Evolutionary conservation across 768 basidiomycete genomes (phyloP), one percentile per base, ranked within the genome.

Genomic region (Coprinopsis sp.): DNA sequence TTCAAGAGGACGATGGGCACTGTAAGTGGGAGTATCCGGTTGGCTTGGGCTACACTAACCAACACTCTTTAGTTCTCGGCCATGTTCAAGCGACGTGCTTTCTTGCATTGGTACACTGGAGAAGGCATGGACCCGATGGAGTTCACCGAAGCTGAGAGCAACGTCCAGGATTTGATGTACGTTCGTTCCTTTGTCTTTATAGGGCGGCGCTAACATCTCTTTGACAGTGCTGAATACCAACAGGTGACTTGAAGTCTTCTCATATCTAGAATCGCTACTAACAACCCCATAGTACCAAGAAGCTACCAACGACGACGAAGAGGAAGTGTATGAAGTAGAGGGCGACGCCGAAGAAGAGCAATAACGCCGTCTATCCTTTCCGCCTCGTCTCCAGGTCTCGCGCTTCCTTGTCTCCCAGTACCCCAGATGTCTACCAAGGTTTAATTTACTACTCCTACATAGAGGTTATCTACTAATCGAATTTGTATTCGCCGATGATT

Each of bases 111-210:
- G 88, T 93, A 91, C 62, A 87, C 82, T 7, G 86, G 81, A 11
- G 91, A 94, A 63, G 91, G 91, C 33, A 93, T 94, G 92, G 92
- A 93, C 60, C 60, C 76, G 14, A 77, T 84, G 83, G 78, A 92
- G 65, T 91, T 92, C 64, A 77, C 85, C 0, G 90, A 92, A 63
- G 90, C 91, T 0, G 89, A 91, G 68, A 91, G 85, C 59, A 91
- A 91, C 60, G 70, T 78, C 2, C 75, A 73, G 2, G 91, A 92
- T 67, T 63, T 92, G 38, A 83, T 91, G 88, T 91, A 62, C 63
- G 88, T 69, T 19, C 14, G 40, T 29, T 12, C 22, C 16, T 16
- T 14, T 31, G 22, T 8, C 14, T 8, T 18, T 38, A 37, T 24
- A 8, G 10, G 31, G 10, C 53, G 16, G 24, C 2, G 25, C 25